phyloP scores from a whole-genome alignment of 768 basidiomycete species.

The Auricularia heimuer region DNA sequence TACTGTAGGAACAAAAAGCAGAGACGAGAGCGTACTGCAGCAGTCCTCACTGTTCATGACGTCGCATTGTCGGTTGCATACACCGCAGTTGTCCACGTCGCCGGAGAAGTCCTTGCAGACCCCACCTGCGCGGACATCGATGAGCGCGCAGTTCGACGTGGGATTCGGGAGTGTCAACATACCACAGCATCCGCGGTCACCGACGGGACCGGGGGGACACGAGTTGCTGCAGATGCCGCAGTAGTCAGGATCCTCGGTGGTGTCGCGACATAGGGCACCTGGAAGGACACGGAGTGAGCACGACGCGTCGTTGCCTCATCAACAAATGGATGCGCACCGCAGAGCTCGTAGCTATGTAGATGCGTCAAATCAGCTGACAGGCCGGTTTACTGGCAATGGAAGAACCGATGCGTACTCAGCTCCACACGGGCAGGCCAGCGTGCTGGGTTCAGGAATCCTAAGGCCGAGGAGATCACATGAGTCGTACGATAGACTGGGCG shows the following conservation, averaged over 20 bases:
- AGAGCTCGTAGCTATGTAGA: not conserved
- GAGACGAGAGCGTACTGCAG: not conserved
- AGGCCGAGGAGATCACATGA: not conserved
- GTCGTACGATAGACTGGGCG: not conserved
- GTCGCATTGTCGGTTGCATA: not conserved
- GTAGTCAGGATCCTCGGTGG: not conserved
- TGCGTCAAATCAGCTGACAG: not conserved
- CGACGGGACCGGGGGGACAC: not conserved
- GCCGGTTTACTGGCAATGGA: not conserved
- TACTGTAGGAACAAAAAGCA: not conserved
- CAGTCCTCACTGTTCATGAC: not conserved
- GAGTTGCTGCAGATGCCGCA: not conserved
- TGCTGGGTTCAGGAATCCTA: not conserved
- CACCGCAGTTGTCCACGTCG: not conserved
- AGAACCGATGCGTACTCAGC: not conserved
- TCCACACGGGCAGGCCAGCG: not conserved
- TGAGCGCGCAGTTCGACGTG: not conserved
- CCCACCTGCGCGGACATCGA: not conserved
- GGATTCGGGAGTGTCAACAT: not conserved
- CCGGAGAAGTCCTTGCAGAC: not conserved
- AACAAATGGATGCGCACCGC: not conserved
- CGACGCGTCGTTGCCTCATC: too few relatives aligned
- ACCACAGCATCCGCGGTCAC: not conserved
- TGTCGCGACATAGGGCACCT: not conserved
- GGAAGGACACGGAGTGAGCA: too few relatives aligned